Evolutionary conservation across 164 flowering plant species (phyloP).

Genomic region (Vitis riparia): DNA sequence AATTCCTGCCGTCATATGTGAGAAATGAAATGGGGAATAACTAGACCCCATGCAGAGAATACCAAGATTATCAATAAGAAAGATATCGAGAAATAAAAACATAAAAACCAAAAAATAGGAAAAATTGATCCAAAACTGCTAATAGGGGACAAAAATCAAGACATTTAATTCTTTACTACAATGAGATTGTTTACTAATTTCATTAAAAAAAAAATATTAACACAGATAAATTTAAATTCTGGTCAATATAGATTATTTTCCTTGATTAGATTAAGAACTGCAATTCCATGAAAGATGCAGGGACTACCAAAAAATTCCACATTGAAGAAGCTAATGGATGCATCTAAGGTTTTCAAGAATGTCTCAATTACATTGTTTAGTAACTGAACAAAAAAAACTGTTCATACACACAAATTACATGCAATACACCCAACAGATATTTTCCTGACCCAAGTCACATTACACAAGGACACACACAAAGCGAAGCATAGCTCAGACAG

Average conservation of each 20-base stretch:
- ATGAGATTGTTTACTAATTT: background rate
- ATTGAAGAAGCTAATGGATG: background rate
- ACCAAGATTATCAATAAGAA: too few relatives aligned
- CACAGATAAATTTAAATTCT: background rate
- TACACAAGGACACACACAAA: background rate
- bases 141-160: background rate
- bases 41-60: background rate
- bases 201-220: background rate
- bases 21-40: slow-evolving; percentile 1
- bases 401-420: background rate
- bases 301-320: background rate
- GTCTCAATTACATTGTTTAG: background rate
- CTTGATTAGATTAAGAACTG: background rate
- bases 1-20: slow-evolving; percentile 6
- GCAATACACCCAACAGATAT: background rate
- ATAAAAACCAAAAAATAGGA: too few relatives aligned
- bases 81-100: background rate
- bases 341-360: background rate
- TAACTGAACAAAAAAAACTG: background rate
- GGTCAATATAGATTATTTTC: background rate
- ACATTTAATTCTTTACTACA: background rate
- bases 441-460: background rate
- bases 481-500: background rate
- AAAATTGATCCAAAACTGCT: background rate
- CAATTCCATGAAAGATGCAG: too few relatives aligned